These are phyloP conservation scores for Primulina huaijiensis DNA, from an alignment of 257 asterid species.

Conservation along the genomic window DNA sequence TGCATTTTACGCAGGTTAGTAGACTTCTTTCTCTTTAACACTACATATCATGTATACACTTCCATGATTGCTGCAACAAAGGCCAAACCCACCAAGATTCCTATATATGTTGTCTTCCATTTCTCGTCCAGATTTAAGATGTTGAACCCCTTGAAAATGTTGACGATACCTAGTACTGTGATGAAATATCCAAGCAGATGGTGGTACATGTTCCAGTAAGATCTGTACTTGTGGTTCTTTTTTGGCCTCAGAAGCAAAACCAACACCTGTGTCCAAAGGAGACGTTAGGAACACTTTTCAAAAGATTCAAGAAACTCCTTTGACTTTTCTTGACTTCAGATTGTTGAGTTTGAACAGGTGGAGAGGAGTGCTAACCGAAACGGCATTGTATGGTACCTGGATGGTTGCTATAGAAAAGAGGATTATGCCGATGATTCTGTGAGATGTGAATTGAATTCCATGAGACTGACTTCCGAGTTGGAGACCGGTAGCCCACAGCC, in stretches of 20 bases:
- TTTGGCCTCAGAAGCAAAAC: slow-evolving; percentile 89
- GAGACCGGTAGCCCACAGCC: slow-evolving; percentile 88
- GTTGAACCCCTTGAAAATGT: slow-evolving; percentile 80
- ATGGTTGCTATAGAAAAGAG: slow-evolving; percentile 66
- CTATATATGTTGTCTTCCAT: slow-evolving; percentile 72
- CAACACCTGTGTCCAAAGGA: slow-evolving; percentile 38
- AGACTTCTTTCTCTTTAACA: slow-evolving; percentile 59
- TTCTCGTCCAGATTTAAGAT: slow-evolving; percentile 64
- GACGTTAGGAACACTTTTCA: neutral
- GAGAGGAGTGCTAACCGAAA: neutral
- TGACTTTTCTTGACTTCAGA: neutral
- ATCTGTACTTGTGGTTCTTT: slow-evolving; percentile 74
- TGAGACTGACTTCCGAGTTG: slow-evolving; percentile 64
- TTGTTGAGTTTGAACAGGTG: neutral
- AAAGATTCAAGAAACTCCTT: neutral
- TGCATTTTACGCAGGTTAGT: slow-evolving; percentile 32
- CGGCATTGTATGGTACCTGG: slow-evolving; percentile 42
- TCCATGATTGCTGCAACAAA: slow-evolving; percentile 55
- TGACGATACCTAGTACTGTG: slow-evolving; percentile 64
- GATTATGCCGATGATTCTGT: slow-evolving; percentile 68
- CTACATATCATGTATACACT: slow-evolving; percentile 60
- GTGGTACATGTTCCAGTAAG: slow-evolving; percentile 86
- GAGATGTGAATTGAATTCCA: slow-evolving; percentile 55
- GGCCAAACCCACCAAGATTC: slow-evolving; percentile 56
- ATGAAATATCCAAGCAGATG: slow-evolving; percentile 64